A percentile compares a stretch with the other conserved stretches of the same genome.
Conservation (phyloP, 2,329 filamentous ascomycete species). For the Aureobasidium zeae region DNA sequence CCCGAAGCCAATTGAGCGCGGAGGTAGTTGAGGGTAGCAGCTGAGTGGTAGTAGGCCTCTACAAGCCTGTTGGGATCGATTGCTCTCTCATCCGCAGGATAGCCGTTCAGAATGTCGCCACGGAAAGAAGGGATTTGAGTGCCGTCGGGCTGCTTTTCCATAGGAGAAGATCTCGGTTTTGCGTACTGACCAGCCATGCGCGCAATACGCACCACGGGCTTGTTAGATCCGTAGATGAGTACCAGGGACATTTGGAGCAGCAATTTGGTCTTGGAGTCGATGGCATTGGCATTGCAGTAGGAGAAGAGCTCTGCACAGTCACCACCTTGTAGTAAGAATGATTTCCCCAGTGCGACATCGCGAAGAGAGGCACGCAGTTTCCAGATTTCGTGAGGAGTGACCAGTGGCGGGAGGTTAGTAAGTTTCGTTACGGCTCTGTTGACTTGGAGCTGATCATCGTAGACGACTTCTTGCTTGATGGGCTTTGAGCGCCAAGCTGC, state of each 20-base stretch:
- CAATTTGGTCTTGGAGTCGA: slow-evolving; percentile 94
- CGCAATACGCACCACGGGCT: slow-evolving; percentile 84
- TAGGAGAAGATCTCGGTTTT: slow-evolving; percentile 84
- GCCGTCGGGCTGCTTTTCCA: slow-evolving; percentile 64
- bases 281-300: slow-evolving; percentile 82
- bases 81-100: slow-evolving; percentile 60
- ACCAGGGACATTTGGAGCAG: slow-evolving; percentile 95
- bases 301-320: slow-evolving; percentile 97
- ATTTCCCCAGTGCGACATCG: slow-evolving; percentile 81
- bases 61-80: slow-evolving; percentile 80
- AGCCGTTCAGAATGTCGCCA: slow-evolving; percentile 93
- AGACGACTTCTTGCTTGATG: slow-evolving; percentile 66
- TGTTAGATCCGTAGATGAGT: slow-evolving; percentile 76
- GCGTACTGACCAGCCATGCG: slow-evolving; percentile 97
- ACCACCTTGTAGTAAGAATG: slow-evolving; percentile 89
- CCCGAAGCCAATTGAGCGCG: slow-evolving; percentile 75
- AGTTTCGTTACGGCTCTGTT: slow-evolving; percentile 55
- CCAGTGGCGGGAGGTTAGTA: slow-evolving; percentile 61
- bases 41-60: slow-evolving; percentile 89
- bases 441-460: slow-evolving; percentile 54
- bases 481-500: slow-evolving; percentile 68
- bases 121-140: slow-evolving; percentile 80
- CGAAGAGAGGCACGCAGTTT: slow-evolving; percentile 68
- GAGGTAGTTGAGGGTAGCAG: slow-evolving; percentile 89
- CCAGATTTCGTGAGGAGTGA: slow-evolving; percentile 70